A percentile compares a stretch with the other conserved stretches of the same genome.
Evolutionary conservation across 139 green algal species (phyloP).

Genomic region (Chlorella sp.): DNA sequence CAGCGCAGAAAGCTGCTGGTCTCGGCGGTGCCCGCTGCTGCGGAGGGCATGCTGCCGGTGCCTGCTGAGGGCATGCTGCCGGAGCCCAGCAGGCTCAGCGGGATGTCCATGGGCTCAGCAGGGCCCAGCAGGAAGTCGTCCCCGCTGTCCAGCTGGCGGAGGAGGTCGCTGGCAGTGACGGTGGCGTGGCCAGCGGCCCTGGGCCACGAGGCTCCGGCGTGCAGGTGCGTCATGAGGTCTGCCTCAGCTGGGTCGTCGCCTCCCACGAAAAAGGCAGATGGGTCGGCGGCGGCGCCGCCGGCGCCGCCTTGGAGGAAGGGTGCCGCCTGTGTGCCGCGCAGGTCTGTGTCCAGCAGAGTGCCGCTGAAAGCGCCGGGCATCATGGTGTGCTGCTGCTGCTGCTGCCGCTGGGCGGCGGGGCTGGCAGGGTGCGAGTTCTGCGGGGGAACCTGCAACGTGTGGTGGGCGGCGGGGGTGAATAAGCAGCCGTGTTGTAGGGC

Average conservation of each 20-base stretch:
- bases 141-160: constrained; percentile 12
- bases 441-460: no score
- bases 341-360: background rate
- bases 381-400: background rate
- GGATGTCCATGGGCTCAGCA: background rate
- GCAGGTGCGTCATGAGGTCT: background rate
- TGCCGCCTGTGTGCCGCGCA: background rate
- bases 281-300: constrained; percentile 20
- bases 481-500: no score
- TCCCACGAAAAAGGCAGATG: constrained; percentile 14
- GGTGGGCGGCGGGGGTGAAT: no score
- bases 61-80: background rate
- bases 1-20: background rate
- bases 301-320: background rate
- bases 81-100: background rate
- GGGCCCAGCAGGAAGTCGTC: background rate
- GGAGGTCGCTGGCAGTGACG: background rate
- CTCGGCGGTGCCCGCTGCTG: background rate
- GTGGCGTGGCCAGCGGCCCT: background rate
- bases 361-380: constrained; percentile 10
- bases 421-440: background rate
- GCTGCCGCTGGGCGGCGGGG: background rate
- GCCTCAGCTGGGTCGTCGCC: background rate
- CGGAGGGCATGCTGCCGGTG: background rate
- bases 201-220: background rate